A percentile compares a stretch with the other conserved stretches of the same genome.
phyloP scores from a whole-genome alignment of 495 filamentous ascomycete genomes.

The Penicillium roqueforti region DNA sequence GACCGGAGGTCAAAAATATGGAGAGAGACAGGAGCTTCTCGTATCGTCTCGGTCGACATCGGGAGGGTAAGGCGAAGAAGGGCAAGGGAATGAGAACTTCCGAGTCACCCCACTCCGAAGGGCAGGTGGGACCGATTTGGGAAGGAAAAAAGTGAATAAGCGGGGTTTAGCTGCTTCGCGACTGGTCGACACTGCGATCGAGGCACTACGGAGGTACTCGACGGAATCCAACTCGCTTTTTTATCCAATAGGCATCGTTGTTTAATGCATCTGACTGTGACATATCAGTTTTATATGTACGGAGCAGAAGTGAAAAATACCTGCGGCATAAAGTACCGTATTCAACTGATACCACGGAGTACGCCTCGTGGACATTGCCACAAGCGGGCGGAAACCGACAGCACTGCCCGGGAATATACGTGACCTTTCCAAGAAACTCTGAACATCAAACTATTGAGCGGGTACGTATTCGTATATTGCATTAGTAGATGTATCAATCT shows the following conservation, averaged over 20 bases:
- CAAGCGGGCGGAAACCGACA: background rate
- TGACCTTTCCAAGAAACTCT: background rate
- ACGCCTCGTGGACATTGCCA: background rate
- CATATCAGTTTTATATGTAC: background rate
- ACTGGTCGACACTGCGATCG: slow-evolving; percentile 8
- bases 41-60: slow-evolving; percentile 7
- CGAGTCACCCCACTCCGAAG: slow-evolving; percentile 24
- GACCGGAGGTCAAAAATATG: slow-evolving; percentile 12
- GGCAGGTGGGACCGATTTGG: slow-evolving; percentile 7
- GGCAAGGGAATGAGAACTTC: slow-evolving; percentile 18
- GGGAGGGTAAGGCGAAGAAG: background rate
- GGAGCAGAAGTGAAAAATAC: too few relatives aligned
- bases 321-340: too few relatives aligned
- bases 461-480: background rate
- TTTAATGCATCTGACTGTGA: background rate
- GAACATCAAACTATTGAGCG: too few relatives aligned
- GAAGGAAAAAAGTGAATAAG: background rate
- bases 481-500: background rate
- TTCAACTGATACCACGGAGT: too few relatives aligned
- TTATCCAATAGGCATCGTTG: slow-evolving; percentile 1
- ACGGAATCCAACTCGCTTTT: background rate
- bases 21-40: background rate
- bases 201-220: slow-evolving; percentile 1
- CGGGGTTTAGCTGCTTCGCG: slow-evolving; percentile 5
- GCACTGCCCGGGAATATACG: background rate